Conservation (phyloP, 2,329 filamentous ascomycete genomes). For the Fusarium continuum region DNA sequence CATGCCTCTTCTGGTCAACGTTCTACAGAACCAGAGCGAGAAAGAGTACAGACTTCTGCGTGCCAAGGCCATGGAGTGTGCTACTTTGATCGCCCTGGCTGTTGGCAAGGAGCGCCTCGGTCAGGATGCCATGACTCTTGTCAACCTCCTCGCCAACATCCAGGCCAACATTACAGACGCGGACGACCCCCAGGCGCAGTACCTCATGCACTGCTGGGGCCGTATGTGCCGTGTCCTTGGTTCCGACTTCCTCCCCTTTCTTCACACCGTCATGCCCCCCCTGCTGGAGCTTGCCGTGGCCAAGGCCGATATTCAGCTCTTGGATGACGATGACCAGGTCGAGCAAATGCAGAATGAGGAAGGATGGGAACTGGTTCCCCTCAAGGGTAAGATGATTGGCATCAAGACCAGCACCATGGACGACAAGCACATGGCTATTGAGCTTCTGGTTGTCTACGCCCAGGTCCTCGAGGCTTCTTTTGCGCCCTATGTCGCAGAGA, state of each 20-base stretch:
- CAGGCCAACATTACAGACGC: slow-evolving; percentile 87
- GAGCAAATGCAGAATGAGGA: slow-evolving; percentile 94
- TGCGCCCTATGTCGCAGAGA: slow-evolving; percentile 88
- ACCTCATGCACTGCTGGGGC: slow-evolving; percentile 98
- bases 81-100: slow-evolving; percentile 92
- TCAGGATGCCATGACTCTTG: slow-evolving; percentile 84
- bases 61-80: slow-evolving; percentile 99
- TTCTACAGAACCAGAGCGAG: slow-evolving; percentile 87
- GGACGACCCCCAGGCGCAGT: slow-evolving; percentile 95
- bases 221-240: slow-evolving; percentile 97
- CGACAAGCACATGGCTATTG: slow-evolving; percentile 99
- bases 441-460: slow-evolving; percentile 95
- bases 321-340: slow-evolving; percentile 94
- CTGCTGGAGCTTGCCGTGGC: slow-evolving; percentile 89
- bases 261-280: slow-evolving; percentile 93
- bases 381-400: slow-evolving; percentile 98
- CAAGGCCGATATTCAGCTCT: slow-evolving; percentile 95
- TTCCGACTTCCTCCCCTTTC: slow-evolving; percentile 89
- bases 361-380: slow-evolving; percentile 95
- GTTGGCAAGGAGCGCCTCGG: slow-evolving; percentile 95
- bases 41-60: slow-evolving; percentile 92
- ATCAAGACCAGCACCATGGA: slow-evolving; percentile 97
- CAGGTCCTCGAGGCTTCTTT: slow-evolving; percentile 94
- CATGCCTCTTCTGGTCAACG: slow-evolving; percentile 93
- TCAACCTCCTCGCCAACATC: slow-evolving; percentile 86